phyloP scores from a whole-genome alignment of 1,139 yeast species.

The Pichia norvegensis region DNA sequence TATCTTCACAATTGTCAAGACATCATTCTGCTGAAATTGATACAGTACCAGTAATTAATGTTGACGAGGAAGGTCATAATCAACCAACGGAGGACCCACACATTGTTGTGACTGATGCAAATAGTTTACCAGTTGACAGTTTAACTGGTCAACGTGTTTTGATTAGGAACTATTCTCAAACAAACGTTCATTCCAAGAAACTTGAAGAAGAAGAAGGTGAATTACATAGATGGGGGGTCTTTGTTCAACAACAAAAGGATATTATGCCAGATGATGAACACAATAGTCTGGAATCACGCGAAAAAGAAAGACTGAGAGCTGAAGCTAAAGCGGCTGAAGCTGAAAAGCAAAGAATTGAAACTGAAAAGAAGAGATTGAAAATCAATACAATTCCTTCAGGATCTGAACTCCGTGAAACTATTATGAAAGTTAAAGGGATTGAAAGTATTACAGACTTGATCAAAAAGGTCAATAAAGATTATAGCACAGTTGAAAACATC shows the following conservation, averaged over 20 bases:
- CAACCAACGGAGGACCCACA: constrained; percentile 41
- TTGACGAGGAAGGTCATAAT: constrained; percentile 9
- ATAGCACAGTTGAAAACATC: constrained; percentile 48
- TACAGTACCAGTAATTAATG: constrained; percentile 47
- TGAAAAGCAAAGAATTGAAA: constrained; percentile 9
- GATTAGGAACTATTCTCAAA: constrained; percentile 55
- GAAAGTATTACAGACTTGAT: constrained; percentile 65
- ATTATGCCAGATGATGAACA: constrained; percentile 31
- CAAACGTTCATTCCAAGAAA: constrained; percentile 59
- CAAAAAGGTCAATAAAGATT: constrained; percentile 47
- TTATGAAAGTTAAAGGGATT: constrained; percentile 70
- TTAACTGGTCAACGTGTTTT: constrained; percentile 66
- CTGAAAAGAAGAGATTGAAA: constrained; percentile 19
- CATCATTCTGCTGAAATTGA: constrained; percentile 48
- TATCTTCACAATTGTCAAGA: constrained; percentile 27
- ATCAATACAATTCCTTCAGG: constrained; percentile 58
- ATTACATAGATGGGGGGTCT: constrained; percentile 74
- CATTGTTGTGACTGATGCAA: constrained; percentile 56
- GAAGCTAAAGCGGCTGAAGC: constrained; percentile 10
- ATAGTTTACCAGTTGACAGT: constrained; percentile 55
- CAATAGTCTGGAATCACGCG: constrained; percentile 3
- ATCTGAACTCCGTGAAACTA: constrained; percentile 66
- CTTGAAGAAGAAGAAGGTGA: constrained; percentile 92
- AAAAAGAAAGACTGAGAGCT: constrained; percentile 9
- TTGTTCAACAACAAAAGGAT: constrained; percentile 52